These are phyloP conservation scores for Eucalyptus guilfoylei DNA, from an alignment of 345 rosid species.

Conservation along the genomic window DNA sequence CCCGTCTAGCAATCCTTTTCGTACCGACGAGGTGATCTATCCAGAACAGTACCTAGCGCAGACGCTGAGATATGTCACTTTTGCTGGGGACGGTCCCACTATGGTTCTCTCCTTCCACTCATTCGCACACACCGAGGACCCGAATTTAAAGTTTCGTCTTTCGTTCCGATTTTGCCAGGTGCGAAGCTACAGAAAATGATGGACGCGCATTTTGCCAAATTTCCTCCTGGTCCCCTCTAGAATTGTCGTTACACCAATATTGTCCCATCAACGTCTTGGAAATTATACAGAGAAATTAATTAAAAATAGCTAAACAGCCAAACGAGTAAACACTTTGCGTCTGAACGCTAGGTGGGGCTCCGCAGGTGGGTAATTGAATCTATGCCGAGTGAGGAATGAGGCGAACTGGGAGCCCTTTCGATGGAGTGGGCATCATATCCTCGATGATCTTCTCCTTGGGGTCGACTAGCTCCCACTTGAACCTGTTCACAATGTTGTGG, in stretches of 20 bases:
- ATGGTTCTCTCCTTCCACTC: neutral
- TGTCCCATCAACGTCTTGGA: neutral
- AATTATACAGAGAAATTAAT: neutral
- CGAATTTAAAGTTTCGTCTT: neutral
- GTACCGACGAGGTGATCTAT: neutral
- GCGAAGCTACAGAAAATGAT: neutral
- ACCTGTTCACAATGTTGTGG: neutral
- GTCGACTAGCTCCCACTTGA: neutral
- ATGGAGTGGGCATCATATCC: neutral
- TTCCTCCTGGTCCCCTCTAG: neutral
- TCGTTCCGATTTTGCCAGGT: neutral
- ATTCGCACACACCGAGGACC: neutral
- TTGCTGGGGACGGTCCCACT: neutral
- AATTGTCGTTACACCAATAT: neutral
- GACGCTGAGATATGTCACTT: neutral
- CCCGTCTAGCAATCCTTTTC: neutral
- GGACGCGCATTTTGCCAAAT: neutral
- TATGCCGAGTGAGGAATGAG: neutral
- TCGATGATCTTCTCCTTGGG: neutral
- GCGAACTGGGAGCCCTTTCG: constrained; percentile 1
- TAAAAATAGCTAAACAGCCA: neutral
- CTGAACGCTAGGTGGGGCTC: neutral
- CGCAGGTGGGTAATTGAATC: neutral
- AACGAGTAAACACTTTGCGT: neutral
- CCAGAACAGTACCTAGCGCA: neutral